Conservation (phyloP, 768 basidiomycete species). For the Sarcodon sp. region DNA sequence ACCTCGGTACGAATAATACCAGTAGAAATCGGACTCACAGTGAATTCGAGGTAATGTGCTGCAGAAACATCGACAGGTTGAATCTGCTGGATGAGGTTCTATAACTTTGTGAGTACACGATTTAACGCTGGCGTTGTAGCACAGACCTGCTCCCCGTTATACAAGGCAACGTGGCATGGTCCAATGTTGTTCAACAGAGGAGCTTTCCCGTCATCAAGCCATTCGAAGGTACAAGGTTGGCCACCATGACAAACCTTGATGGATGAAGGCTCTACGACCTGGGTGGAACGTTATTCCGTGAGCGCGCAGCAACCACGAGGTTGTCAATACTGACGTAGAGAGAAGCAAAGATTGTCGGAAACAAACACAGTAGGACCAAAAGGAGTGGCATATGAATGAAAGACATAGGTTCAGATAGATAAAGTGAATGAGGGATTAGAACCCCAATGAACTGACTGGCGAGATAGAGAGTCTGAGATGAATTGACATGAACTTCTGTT, state of each 20-base stretch:
- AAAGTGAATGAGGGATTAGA: too few species aligned
- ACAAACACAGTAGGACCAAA: too few species aligned
- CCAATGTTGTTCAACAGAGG: conserved; percentile 43
- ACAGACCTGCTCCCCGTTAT: conserved; percentile 39
- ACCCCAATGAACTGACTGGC: too few species aligned
- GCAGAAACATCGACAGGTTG: conserved; percentile 18
- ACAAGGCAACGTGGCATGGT: conserved; percentile 40
- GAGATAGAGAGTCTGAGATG: too few species aligned
- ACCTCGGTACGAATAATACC: background rate
- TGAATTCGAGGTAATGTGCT: conserved; percentile 19
- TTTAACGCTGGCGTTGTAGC: background rate
- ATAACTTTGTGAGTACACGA: background rate
- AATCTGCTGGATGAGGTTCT: conserved; percentile 50
- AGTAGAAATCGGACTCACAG: conserved; percentile 22
- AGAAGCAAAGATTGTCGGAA: too few species aligned
- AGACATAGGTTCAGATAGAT: too few species aligned
- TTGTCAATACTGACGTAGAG: too few species aligned
- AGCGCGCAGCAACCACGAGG: too few species aligned
- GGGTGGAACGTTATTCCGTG: background rate
- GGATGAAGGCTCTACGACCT: conserved; percentile 36
- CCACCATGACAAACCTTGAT: conserved; percentile 38
- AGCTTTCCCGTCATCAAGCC: conserved; percentile 47
- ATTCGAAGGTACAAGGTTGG: conserved; percentile 37
- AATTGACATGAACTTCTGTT: too few species aligned
- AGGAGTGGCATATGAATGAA: too few species aligned